Base-by-base conservation (phyloP, 176 grass and related monocot species). In the Coix lacrymajobi region DNA sequence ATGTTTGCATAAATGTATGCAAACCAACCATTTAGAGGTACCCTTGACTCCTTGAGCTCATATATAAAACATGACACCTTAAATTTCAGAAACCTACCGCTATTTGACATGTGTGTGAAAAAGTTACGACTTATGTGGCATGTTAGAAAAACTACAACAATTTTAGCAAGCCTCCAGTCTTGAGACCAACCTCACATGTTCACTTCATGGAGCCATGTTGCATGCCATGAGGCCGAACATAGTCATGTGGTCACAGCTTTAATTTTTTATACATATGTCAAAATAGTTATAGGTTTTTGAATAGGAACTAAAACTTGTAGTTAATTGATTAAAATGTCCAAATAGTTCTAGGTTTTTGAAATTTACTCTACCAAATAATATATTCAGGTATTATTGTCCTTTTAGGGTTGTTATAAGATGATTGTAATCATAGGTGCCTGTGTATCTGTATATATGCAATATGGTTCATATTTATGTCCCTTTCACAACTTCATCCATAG, bases 401-500 rank as follows among this genome's bases (percentile, higher is more conserved):
- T 83, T 70, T 28, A 65, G 62, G 51, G 51, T 56, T 79, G 15
- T 34, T 61, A 29, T 78, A 72, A 54, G 64, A 88, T 57, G 26
- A 19, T 3, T 17, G 60, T 54, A 62, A 43, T 56, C 14, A 78
- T 43, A 43, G 15, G 37, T 39, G 5, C 41, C 14, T 74, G 24
- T 65, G 12, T 20, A 26, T 66, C 25, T 66, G 26, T 28, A 48
- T 46, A 60, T 7, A 6, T 54, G 34, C 51, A 30, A 79, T 49
- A 39, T 52, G 64, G 57, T 49, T 62, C 41, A 86, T 48, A 73
- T 89, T 17, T 74, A 33, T 5, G 14, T 3, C 1, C 24, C 22
- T 61, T 48, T n/a, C 39, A 75, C 20, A 75, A 82, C 26, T 75
- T 39, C 37, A 22, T 45, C 37, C 37, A 62, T 43, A 76, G 7